Evolutionary conservation across 116 monocot species (phyloP).

Genomic region (Papilionanthe hybrid): DNA sequence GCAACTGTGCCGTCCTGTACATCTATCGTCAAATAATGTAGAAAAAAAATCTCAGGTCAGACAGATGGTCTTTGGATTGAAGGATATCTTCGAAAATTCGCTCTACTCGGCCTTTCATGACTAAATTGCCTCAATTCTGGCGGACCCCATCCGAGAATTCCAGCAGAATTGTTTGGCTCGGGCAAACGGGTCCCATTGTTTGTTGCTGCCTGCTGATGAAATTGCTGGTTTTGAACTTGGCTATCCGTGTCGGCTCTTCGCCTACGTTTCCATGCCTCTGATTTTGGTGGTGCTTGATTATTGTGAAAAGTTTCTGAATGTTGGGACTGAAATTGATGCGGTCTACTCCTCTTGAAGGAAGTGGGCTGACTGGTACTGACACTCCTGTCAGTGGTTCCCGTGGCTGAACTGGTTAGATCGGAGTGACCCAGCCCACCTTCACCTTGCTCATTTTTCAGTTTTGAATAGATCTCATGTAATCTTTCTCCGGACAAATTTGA

Average conservation of each 20-base stretch:
- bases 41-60: conserved; percentile 12
- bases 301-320: conserved; percentile 35
- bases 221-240: conserved; percentile 16
- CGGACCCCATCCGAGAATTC: conserved; percentile 84
- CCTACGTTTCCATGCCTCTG: conserved; percentile 89
- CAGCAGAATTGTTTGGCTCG: conserved; percentile 68
- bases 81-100: conserved; percentile 37
- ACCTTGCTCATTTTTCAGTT: conserved; percentile 74
- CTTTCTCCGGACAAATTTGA: conserved; percentile 86
- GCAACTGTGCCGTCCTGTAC: neutral
- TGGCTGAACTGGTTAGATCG: conserved; percentile 29
- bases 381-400: conserved; percentile 32
- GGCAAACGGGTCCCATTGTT: conserved; percentile 39
- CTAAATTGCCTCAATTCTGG: conserved; percentile 43
- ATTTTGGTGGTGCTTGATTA: conserved; percentile 41
- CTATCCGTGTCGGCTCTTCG: conserved; percentile 48
- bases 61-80: conserved; percentile 39
- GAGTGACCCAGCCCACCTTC: conserved; percentile 52
- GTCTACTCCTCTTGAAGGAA: conserved; percentile 25
- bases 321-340: conserved; percentile 31
- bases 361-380: conserved; percentile 26
- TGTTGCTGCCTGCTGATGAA: conserved; percentile 24
- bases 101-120: conserved; percentile 59
- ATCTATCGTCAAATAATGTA: neutral
- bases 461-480: conserved; percentile 75